phyloP scores from a whole-genome alignment of 192 early-diverging fungal species.

The Dissophora globulifera region DNA sequence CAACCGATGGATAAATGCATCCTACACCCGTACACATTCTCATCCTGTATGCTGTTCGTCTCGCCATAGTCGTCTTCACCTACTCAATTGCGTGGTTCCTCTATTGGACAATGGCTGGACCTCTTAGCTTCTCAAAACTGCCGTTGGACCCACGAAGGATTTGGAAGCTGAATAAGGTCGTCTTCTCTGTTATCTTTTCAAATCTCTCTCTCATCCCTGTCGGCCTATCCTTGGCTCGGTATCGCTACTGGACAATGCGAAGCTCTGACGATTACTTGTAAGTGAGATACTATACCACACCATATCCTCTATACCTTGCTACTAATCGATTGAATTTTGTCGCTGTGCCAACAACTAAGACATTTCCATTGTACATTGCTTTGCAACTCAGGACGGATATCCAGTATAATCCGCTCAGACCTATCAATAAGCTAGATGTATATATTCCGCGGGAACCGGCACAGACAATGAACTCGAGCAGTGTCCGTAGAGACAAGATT shows the following conservation, averaged over 20 bases:
- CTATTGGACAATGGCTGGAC: constrained; percentile 33
- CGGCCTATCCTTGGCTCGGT: constrained; percentile 23
- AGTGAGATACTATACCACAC: not conserved
- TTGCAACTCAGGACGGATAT: constrained; percentile 22
- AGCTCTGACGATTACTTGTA: constrained; percentile 18
- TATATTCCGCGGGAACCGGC: constrained; percentile 29
- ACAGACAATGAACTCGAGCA: not conserved
- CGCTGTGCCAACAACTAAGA: no score
- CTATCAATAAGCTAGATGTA: constrained; percentile 42
- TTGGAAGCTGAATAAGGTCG: constrained; percentile 33
- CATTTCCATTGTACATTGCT: not conserved
- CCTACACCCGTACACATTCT: no score
- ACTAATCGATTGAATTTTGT: no score
- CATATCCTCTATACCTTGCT: no score
- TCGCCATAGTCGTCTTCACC: constrained; percentile 13
- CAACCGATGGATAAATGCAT: no score
- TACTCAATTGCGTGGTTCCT: constrained; percentile 50
- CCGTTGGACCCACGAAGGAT: constrained; percentile 32
- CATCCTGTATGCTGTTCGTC: not conserved
- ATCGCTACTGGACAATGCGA: constrained; percentile 40
- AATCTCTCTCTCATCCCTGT: constrained; percentile 33
- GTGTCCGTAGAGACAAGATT: not conserved
- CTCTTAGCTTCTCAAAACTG: constrained; percentile 5
- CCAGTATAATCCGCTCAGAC: constrained; percentile 29
- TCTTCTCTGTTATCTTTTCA: constrained; percentile 38